These are phyloP conservation scores for Pyrenophora tritici-repentis DNA, from an alignment of 2,329 filamentous ascomycete genomes.

Conservation along the genomic window DNA sequence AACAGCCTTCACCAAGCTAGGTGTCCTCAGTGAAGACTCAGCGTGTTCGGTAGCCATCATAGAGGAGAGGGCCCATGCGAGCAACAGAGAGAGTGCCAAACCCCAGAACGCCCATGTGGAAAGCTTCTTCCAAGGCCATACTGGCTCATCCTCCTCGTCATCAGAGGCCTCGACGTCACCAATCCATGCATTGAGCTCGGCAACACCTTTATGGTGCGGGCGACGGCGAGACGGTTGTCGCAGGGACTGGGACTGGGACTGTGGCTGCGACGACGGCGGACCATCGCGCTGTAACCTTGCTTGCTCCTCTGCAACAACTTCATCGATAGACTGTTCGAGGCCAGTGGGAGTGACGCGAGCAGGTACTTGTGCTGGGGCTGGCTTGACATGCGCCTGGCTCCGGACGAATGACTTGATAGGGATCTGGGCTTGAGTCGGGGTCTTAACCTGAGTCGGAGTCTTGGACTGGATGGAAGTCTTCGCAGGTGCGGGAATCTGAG, in stretches of 20 bases:
- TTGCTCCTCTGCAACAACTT: slow-evolving; percentile 26
- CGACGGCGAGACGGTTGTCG: slow-evolving; percentile 6
- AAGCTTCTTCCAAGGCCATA: slow-evolving; percentile 21
- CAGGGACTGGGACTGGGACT: background rate
- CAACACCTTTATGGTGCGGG: slow-evolving; percentile 12
- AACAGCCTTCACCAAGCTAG: slow-evolving; percentile 19
- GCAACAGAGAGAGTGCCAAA: slow-evolving; percentile 8
- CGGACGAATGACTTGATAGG: background rate
- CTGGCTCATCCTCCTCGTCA: slow-evolving; percentile 18
- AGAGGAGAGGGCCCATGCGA: slow-evolving; percentile 1
- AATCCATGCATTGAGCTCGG: slow-evolving; percentile 26
- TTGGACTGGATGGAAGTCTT: background rate
- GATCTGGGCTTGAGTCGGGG: background rate
- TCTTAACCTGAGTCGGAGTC: slow-evolving; percentile 4
- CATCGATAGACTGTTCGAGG: slow-evolving; percentile 17
- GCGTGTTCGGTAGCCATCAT: slow-evolving; percentile 6
- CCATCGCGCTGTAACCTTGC: slow-evolving; percentile 22
- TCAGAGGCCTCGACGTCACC: slow-evolving; percentile 18
- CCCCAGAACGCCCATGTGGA: slow-evolving; percentile 17
- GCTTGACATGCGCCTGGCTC: background rate
- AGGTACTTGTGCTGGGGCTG: background rate
- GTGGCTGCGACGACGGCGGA: slow-evolving; percentile 11
- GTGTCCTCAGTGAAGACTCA: slow-evolving; percentile 10
- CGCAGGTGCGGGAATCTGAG: background rate
- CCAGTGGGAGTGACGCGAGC: slow-evolving; percentile 1